Conservation (phyloP, 2,329 filamentous ascomycete genomes). For the Hymenoscyphus scutula region DNA sequence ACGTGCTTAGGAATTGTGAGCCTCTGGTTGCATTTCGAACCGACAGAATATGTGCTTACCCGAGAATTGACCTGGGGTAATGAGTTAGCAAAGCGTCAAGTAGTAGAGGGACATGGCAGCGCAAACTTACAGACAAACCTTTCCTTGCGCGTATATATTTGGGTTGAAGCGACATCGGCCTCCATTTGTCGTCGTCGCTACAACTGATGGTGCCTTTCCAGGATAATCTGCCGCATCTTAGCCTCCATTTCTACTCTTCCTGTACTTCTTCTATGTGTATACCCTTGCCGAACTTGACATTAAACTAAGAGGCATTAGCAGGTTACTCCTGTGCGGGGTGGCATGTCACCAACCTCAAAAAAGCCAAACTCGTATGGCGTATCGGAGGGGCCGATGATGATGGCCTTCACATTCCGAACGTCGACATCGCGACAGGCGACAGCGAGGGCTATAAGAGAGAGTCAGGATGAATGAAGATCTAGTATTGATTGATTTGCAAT, state of each 20-base stretch:
- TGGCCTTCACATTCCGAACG: slow-evolving; percentile 79
- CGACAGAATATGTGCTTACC: slow-evolving; percentile 49
- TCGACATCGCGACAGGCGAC: slow-evolving; percentile 86
- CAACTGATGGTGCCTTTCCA: slow-evolving; percentile 58
- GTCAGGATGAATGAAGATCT: slow-evolving; percentile 17
- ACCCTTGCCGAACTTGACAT: slow-evolving; percentile 75
- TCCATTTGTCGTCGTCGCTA: slow-evolving; percentile 80
- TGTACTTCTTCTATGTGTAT: slow-evolving; percentile 13
- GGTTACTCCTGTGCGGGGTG: neutral
- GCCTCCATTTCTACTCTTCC: neutral
- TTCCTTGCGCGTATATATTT: slow-evolving; percentile 89
- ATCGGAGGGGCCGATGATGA: slow-evolving; percentile 90
- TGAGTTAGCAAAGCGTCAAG: slow-evolving; percentile 22
- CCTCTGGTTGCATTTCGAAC: neutral
- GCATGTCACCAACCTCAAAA: slow-evolving; percentile 68
- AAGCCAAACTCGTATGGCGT: slow-evolving; percentile 97
- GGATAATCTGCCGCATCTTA: slow-evolving; percentile 70
- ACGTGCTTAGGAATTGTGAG: slow-evolving; percentile 63
- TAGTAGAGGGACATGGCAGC: neutral
- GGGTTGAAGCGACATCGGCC: slow-evolving; percentile 91
- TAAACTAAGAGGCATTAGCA: slow-evolving; percentile 56
- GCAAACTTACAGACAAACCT: slow-evolving; percentile 80
- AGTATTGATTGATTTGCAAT: too few relatives aligned
- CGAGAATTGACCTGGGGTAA: slow-evolving; percentile 73
- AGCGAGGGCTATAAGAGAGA: slow-evolving; percentile 62